Evolutionary conservation across 257 asterid species (phyloP).

Genomic region (Solanum bukasovii): DNA sequence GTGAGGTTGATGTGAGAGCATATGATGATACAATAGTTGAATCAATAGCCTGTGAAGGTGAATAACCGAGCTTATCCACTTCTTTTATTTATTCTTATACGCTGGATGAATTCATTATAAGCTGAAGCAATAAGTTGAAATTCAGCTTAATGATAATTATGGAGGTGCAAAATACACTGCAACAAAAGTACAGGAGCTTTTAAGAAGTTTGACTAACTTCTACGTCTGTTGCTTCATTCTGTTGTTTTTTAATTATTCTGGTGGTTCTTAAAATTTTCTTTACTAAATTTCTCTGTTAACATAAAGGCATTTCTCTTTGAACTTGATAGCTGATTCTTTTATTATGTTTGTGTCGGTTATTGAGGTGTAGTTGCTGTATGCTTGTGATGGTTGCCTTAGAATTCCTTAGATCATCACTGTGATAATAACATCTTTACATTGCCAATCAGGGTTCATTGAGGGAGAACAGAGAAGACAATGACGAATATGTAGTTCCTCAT

Average conservation of each 20-base stretch:
- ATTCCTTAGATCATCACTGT: background rate
- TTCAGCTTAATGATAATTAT: background rate
- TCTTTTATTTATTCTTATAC: background rate
- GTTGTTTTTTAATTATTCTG: background rate
- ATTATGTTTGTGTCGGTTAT: background rate
- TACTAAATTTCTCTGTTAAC: background rate
- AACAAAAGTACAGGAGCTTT: background rate
- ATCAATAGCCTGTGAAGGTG: background rate
- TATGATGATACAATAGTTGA: background rate
- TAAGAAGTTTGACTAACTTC: background rate
- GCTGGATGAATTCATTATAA: background rate
- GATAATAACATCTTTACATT: background rate
- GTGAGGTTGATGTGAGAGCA: background rate
- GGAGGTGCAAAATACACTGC: background rate
- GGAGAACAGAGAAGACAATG: slow-evolving; percentile 24
- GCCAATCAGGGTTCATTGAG: slow-evolving; percentile 56
- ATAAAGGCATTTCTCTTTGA: background rate
- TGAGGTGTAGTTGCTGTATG: background rate
- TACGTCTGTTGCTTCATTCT: background rate
- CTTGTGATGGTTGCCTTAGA: background rate
- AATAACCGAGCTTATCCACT: background rate
- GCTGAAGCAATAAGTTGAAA: background rate
- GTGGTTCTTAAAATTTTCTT: background rate
- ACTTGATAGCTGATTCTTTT: background rate
- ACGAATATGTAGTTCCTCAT: slow-evolving; percentile 46